Conservation (phyloP, 306 rosid genomes). For the Ceratonia siliqua region DNA sequence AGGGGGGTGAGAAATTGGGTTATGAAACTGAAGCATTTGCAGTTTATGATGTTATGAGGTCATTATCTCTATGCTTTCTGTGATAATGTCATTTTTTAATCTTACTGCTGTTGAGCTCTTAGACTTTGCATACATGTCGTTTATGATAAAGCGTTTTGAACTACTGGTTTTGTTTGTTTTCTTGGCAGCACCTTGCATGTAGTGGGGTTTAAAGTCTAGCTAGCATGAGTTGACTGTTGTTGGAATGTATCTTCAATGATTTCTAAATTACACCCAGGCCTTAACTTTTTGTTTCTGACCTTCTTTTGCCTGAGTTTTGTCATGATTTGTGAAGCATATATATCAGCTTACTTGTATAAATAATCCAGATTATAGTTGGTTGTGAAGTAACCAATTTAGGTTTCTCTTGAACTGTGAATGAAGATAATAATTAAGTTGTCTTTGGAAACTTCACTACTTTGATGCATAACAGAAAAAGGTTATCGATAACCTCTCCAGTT, state of each 20-base stretch:
- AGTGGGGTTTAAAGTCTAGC: constrained; percentile 12
- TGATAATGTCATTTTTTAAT: constrained; percentile 14
- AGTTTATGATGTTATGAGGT: constrained; percentile 92
- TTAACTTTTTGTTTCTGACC: constrained; percentile 7
- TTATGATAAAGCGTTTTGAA: background rate
- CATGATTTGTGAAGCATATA: constrained; percentile 18
- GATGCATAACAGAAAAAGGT: constrained; percentile 1
- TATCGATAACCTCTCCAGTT: background rate
- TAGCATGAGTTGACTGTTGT: background rate
- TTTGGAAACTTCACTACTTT: constrained; percentile 16
- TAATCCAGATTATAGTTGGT: background rate
- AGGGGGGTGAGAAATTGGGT: constrained; percentile 98
- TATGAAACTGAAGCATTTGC: constrained; percentile 97
- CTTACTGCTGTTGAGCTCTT: background rate
- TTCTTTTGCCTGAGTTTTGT: constrained; percentile 9
- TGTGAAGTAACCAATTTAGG: background rate
- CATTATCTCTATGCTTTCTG: constrained; percentile 37
- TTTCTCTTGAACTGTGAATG: background rate
- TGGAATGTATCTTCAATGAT: background rate
- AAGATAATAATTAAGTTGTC: background rate
- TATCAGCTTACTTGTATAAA: background rate
- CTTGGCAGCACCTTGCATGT: background rate
- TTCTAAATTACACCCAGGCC: background rate
- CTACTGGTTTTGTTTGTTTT: constrained; percentile 5
- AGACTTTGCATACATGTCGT: constrained; percentile 14